Base-by-base conservation (phyloP, 2,329 filamentous ascomycete genomes). In the Pseudogymnoascus sp. region DNA sequence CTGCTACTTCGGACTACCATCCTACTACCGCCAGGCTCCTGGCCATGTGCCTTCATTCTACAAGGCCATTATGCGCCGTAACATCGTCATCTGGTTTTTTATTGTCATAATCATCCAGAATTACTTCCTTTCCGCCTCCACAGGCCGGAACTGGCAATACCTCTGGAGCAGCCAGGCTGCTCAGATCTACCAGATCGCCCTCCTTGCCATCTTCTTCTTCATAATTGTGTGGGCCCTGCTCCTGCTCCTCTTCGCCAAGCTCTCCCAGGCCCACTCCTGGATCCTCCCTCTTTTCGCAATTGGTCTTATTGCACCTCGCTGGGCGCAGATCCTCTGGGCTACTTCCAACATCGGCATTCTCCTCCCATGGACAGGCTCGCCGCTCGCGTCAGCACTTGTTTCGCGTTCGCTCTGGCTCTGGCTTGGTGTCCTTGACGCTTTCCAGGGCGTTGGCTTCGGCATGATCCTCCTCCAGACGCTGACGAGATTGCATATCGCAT, bases 291-390 rank as follows among this genome's bases (percentile, higher is more conserved):
- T 88, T 62, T 87, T 88, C 65, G 85, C 86, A 52, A 83, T 87
- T 63, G 85, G 85, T 12, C 79, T 88, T 10, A 83, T 82, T 45
- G 84, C 85, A 3, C 86, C 86, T 1, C 78, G 85, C 64, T 88
- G 85, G 85, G 81, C 80, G 7, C 86, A 88, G 71, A 87, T 87
- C 70, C 82, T 86, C 70, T 88, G 86, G 86, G 82, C 80, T 9
- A 82, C 80, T 5, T 83, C 80, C 6, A 80, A 80, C 9, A 80
- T 86, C 64, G 86, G 84, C 3, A 74, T 79, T 29, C 87, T 82
- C 69, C 72, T 88, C 1, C 86, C 86, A 2, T 87, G 85, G 85
- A 81, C 81, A 5, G 82, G 82, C 39, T 74, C 75, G 2, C 79
- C 80, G 15, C 72, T 82, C 0, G 76, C 79, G 6, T 79, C 81